Conservation (phyloP, 192 early-diverging fungal species). For the Pilaira anomala region DNA sequence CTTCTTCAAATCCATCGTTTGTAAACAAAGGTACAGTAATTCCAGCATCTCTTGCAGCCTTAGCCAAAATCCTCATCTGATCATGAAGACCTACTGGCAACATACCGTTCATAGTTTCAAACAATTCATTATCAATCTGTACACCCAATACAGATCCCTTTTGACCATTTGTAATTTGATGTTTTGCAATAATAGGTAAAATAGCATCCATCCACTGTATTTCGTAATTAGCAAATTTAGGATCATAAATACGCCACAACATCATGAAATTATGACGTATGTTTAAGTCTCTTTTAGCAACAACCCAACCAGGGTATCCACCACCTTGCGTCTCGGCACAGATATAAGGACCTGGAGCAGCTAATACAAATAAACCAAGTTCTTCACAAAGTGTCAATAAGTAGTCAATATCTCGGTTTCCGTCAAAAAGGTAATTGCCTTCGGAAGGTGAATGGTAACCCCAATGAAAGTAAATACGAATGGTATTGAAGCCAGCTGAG, state of each 20-base stretch:
- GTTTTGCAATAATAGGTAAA: conserved; percentile 68
- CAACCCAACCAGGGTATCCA: conserved; percentile 76
- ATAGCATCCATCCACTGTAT: conserved; percentile 75
- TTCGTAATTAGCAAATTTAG: conserved; percentile 64
- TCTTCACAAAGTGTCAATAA: conserved; percentile 72
- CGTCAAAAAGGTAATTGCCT: conserved; percentile 72
- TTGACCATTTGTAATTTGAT: conserved; percentile 66
- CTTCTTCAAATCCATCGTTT: conserved; percentile 76
- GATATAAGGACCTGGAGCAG: conserved; percentile 81
- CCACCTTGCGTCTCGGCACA: conserved; percentile 76
- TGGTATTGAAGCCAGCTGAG: conserved; percentile 69
- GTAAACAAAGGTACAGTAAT: conserved; percentile 83
- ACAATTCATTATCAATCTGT: conserved; percentile 83
- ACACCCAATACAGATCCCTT: conserved; percentile 73
- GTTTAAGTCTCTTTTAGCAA: conserved; percentile 66
- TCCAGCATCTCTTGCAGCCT: conserved; percentile 69
- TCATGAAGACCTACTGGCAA: conserved; percentile 77
- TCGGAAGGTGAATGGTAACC: conserved; percentile 77
- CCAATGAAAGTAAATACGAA: conserved; percentile 91
- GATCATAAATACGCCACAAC: conserved; percentile 67
- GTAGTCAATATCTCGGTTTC: conserved; percentile 66
- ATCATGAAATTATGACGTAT: conserved; percentile 67
- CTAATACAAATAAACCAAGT: conserved; percentile 73
- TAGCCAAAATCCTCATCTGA: conserved; percentile 75
- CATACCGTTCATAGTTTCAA: conserved; percentile 52